Conservation (phyloP, 805 yeast genomes). For the Saitoella complicata region DNA sequence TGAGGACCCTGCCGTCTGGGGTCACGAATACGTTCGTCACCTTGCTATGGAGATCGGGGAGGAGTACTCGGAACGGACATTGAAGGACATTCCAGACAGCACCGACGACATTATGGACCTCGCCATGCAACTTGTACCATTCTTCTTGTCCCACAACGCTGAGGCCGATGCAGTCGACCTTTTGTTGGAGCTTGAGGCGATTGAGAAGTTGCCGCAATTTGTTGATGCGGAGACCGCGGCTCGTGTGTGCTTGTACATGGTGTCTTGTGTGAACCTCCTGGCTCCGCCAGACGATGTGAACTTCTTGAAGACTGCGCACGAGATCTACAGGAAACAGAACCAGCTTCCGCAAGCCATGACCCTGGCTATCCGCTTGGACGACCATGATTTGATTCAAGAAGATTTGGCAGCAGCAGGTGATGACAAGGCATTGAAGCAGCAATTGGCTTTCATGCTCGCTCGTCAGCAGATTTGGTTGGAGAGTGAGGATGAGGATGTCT, state of each 20-base stretch:
- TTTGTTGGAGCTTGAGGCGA: conserved; percentile 72
- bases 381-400: conserved; percentile 55
- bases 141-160: conserved; percentile 84
- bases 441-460: conserved; percentile 76
- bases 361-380: conserved; percentile 77
- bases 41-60: conserved; percentile 90
- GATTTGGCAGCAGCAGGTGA: conserved; percentile 61
- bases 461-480: conserved; percentile 71
- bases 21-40: conserved; percentile 95
- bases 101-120: conserved; percentile 38
- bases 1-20: conserved; percentile 70
- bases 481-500: conserved; percentile 39
- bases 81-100: conserved; percentile 6
- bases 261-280: conserved; percentile 86
- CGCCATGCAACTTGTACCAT: conserved; percentile 67
- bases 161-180: conserved; percentile 97
- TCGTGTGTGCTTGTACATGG: conserved; percentile 87
- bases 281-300: conserved; percentile 88
- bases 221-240: conserved; percentile 73
- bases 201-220: conserved; percentile 64
- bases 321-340: conserved; percentile 63
- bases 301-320: conserved; percentile 73
- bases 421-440: conserved; percentile 61
- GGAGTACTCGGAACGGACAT: conserved; percentile 41
- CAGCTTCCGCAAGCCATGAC: conserved; percentile 81